phyloP scores from a whole-genome alignment of 371 early-diverging fungal genomes.

The Circinella minor region DNA sequence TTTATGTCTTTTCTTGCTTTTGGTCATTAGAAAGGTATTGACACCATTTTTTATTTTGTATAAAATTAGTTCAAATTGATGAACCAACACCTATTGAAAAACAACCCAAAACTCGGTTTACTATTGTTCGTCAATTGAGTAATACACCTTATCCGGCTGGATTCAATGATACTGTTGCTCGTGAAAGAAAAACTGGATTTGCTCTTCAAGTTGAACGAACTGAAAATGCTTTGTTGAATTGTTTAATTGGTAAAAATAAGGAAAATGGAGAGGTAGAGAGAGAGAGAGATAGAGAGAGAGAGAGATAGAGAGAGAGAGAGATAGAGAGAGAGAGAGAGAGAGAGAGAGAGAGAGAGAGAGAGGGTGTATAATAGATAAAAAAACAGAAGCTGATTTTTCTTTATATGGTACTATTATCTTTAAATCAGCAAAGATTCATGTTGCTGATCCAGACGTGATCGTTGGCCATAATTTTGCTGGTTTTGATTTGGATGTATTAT shows the following conservation, averaged over 20 bases:
- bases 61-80: slow-evolving; percentile 58
- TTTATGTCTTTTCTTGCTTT: too few relatives aligned
- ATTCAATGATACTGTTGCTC: slow-evolving; percentile 53
- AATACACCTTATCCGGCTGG: slow-evolving; percentile 66
- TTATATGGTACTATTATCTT: slow-evolving; percentile 1
- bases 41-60: neutral
- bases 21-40: too few relatives aligned
- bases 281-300: neutral
- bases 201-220: slow-evolving; percentile 55
- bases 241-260: slow-evolving; percentile 56
- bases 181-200: slow-evolving; percentile 34
- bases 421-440: slow-evolving; percentile 77
- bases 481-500: slow-evolving; percentile 89
- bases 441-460: slow-evolving; percentile 91
- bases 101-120: slow-evolving; percentile 57
- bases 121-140: slow-evolving; percentile 71
- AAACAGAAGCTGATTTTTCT: neutral
- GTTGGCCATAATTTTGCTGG: slow-evolving; percentile 97
- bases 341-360: neutral
- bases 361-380: neutral
- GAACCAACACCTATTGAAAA: slow-evolving; percentile 50
- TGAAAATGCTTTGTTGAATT: slow-evolving; percentile 72
- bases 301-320: neutral
- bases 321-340: too few relatives aligned
- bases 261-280: too few relatives aligned